Base-by-base conservation (phyloP, 2,329 filamentous ascomycete genomes). In the Aspergillus pseudotamarii region DNA sequence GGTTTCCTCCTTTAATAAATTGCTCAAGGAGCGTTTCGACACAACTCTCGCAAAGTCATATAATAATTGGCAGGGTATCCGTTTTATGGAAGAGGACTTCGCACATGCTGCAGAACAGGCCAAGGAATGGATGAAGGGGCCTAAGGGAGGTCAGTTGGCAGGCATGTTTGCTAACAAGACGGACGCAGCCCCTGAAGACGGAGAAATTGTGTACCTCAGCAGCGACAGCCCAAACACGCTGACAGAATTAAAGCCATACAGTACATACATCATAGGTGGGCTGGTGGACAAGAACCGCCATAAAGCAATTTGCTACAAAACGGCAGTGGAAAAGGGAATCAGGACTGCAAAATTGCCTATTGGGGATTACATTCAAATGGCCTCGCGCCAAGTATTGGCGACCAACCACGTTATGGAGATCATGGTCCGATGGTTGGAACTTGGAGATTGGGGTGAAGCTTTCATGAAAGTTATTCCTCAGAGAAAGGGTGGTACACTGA, bases 371-470 rank as follows among this genome's bases (percentile, higher is more conserved):
- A 90, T 99, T 83, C 86, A 93, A 67, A 96, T 99, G 91, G 86
- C 89, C 61, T 94, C 91, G 71, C 88, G 95, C 36, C 88, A 90
- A 70, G 92, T 99, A 5, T 81, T 99, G 62, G 90, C 94, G 4
- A 97, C 94, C 9, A 99, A 98, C 74, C 95, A 99, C 73, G 95
- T 99, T 1, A 87, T 95, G 54, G 94, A 98, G 79, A 98, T 99
- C 66, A 97, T 99, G 92, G 81, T 97, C 53, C 89, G 88, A 68
- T 99, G 94, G 93, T 79, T 99, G 60, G 93, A 97, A 78, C 88
- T 87, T 56, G 92, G 91, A 2, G 91, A 98, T 76, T 99, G 95
- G 95, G 94, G 90, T 1, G 84, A 91, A 73, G 94, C 95, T 0
- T 99, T 99, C 75, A 80, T 94, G 79, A 85, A 87, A 57, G 93